Conservation (phyloP, 2,329 filamentous ascomycete species). For the Tolypocladium paradoxum region DNA sequence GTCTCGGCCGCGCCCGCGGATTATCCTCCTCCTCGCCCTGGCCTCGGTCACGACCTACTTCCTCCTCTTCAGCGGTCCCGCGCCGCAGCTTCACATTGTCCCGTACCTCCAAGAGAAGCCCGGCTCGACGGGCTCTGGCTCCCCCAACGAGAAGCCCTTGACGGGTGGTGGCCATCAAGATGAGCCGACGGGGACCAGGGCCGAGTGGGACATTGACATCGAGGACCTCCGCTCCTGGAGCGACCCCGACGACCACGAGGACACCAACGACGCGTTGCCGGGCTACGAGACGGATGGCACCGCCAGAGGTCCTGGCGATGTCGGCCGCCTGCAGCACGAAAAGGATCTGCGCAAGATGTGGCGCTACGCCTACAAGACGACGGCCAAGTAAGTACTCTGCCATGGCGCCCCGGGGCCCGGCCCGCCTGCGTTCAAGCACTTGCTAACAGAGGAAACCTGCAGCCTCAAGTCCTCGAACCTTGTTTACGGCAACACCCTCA, state of each 20-base stretch:
- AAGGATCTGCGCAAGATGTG: conserved; percentile 31
- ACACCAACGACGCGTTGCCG: conserved; percentile 22
- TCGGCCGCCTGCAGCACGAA: conserved; percentile 26
- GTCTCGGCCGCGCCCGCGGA: conserved; percentile 28
- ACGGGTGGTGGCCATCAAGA: conserved; percentile 4
- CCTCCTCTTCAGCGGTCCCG: conserved; percentile 27
- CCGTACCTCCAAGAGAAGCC: conserved; percentile 14
- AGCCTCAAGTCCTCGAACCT: conserved; percentile 36
- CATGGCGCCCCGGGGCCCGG: neutral
- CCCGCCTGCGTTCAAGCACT: neutral
- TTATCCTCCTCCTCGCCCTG: conserved; percentile 28
- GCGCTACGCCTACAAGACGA: conserved; percentile 28
- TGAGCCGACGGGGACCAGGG: conserved; percentile 8
- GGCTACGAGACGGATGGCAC: conserved; percentile 27
- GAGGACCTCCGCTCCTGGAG: conserved; percentile 24
- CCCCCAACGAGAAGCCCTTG: neutral
- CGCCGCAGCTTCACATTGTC: conserved; percentile 22
- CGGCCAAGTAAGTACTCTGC: conserved; percentile 25
- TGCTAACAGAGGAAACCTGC: conserved; percentile 1
- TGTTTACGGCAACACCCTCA: conserved; percentile 47
- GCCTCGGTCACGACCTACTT: conserved; percentile 32
- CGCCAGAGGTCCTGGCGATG: conserved; percentile 17
- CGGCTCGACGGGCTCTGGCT: neutral
- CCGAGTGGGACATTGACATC: conserved; percentile 23
- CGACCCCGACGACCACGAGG: conserved; percentile 23